These are phyloP conservation scores for Amphirosellinia nigrospora DNA, from an alignment of 495 filamentous ascomycete species.

Conservation along the genomic window DNA sequence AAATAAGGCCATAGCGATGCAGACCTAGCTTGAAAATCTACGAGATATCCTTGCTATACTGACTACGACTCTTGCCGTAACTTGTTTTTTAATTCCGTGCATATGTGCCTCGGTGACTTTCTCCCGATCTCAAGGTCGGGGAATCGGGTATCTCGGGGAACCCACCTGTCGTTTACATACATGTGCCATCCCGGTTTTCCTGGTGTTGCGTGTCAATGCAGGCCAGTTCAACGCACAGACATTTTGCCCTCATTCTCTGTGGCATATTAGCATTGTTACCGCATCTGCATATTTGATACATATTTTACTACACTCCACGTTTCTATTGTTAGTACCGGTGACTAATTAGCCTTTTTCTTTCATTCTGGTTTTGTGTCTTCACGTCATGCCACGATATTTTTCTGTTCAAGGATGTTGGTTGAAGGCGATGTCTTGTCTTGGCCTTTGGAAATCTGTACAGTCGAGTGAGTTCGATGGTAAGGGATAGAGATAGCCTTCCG, in stretches of 20 bases:
- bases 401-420: not conserved
- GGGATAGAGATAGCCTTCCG: not conserved
- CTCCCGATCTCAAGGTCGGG: not conserved
- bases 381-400: not conserved
- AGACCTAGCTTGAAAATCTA: not conserved
- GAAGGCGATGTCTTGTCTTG: not conserved
- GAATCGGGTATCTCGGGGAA: not conserved
- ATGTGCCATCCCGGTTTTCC: not conserved
- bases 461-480: not conserved
- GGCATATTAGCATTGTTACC: not conserved
- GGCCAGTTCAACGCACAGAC: slow-evolving; percentile 12
- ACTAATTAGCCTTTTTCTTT: not conserved
- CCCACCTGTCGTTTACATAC: not conserved
- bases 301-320: not conserved
- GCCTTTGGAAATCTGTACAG: not conserved
- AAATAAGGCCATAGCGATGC: not conserved
- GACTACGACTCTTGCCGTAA: not conserved
- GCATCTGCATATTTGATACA: not conserved
- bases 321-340: not conserved
- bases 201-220: slow-evolving; percentile 7
- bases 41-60: not conserved
- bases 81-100: not conserved
- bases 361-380: not conserved
- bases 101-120: slow-evolving; percentile 1
- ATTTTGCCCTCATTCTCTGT: not conserved